Base-by-base conservation (phyloP, 768 basidiomycete species). In the Chiua virens region DNA sequence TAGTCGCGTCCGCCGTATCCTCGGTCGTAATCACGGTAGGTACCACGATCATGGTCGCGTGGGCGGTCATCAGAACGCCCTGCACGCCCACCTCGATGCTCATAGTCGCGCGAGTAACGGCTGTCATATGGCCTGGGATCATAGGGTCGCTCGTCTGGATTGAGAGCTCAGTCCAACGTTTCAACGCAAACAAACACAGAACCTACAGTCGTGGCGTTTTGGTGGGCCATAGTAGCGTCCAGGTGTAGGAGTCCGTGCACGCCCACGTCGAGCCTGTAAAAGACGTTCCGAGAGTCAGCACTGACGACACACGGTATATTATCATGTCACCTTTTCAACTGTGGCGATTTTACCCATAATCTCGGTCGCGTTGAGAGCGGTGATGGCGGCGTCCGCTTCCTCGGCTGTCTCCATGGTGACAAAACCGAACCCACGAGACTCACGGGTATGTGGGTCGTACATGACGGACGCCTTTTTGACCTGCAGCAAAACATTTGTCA, bases 141-240 rank as follows among this genome's bases (percentile, higher is more conserved):
- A 64, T 98, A 97, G 1, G 84, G 91, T 28, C 92, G 82, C 64
- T 93, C 90, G 56, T 80, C 92, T 85, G 64, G 60, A 27, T 45
- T 42, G 22, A 20, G 25, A 43, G 34, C 22, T 55, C 13, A 60
- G 40, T 13, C 27, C 6, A 18, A 14, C 14, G n/a, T 6, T 28
- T 17, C 11, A 34, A 8, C 34, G 11, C 10, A 52, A 45, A 49
- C 22, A 52, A 20, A 45, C 22, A n/a, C 15, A 5, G 44, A 27
- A 69, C 79, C 52, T 60, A 86, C 86, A 68, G 54, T 87, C 85
- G 52, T 75, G 72, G 35, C 89, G 80, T 73, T 95, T 93, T 39
- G 93, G 91, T 42, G 93, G 92, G 0, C 93, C 95, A 55, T 90
- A 92, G 79, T 99, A 99, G 47, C 88, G 75, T 23, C 96, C 96